These are phyloP conservation scores for Solanum pinnatisectum DNA, from an alignment of 257 asterid species.

Conservation along the genomic window DNA sequence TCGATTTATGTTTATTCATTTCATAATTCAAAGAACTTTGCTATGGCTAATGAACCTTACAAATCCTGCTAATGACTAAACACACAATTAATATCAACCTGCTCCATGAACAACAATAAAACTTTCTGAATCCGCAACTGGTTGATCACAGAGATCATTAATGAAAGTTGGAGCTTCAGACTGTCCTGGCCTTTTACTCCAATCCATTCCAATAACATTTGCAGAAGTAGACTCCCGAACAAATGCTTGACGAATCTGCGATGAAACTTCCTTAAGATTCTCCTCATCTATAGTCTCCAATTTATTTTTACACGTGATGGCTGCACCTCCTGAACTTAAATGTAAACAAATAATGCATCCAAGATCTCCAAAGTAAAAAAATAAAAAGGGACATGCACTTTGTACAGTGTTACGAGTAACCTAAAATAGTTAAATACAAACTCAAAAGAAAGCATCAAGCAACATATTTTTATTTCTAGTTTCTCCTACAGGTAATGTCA, in stretches of 20 bases:
- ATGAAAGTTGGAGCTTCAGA: constrained; percentile 24
- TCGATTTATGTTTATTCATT: background rate
- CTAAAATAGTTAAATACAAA: background rate
- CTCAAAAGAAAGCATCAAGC: background rate
- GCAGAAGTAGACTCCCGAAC: constrained; percentile 27
- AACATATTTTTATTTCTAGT: background rate
- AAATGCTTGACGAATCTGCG: constrained; percentile 75
- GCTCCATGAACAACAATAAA: constrained; percentile 90
- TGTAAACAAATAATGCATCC: background rate
- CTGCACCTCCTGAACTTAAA: constrained; percentile 68
- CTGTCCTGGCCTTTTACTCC: constrained; percentile 82
- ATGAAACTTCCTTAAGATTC: constrained; percentile 47
- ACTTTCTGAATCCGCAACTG: constrained; percentile 30
- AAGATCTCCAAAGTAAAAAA: background rate
- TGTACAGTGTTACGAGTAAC: background rate
- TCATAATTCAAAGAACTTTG: background rate
- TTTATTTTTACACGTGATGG: constrained; percentile 79
- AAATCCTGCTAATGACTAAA: background rate
- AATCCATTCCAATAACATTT: constrained; percentile 60
- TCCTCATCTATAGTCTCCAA: constrained; percentile 69
- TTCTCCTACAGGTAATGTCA: background rate
- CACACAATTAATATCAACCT: constrained; percentile 40
- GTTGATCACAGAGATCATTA: constrained; percentile 32
- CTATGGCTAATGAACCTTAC: background rate
- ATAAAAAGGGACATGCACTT: background rate